Evolutionary conservation across 495 filamentous ascomycete species (phyloP), one percentile per base, ranked within the genome.

Genomic region (Gamarada debralockiae): DNA sequence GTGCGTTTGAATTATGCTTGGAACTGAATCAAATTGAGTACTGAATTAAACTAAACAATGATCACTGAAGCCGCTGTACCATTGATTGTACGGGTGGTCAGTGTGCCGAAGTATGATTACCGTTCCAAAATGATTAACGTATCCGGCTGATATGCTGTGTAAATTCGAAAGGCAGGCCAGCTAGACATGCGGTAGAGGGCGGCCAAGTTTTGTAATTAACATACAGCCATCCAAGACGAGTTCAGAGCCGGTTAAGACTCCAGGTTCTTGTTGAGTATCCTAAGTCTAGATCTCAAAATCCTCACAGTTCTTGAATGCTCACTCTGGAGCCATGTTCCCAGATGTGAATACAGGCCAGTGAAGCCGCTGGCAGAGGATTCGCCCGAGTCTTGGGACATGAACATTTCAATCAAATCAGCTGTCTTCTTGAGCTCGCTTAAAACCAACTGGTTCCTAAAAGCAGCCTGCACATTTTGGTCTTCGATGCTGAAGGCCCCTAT

Each of bases 401-500:
- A 61, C 13, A 54, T 40, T 6, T 61, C 58, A 37, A 61, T 61
- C 50, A 61, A 31, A 48, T 18, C 43, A 13, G 50, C 50, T 41
- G 39, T 29, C 46, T 55, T 57, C 42, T 52, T 61, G 18, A 61
- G 54, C 40, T 61, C 58, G 29, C 54, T 55, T 38, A 58, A 48
- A 12, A 61, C 39, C 43, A 61, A 48, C 41, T 57, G 57, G 25
- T 47, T 57, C 24, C 47, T 58, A 18, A 64, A 48, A 7, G 44
- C 50, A 24, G 49, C 55, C 54, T 64, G 58, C 39, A 61, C 21
- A 46, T 55, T 48, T 15, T 44, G 44, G 51, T 64, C 61, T 18
- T 64, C 61, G 21, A 61, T 53, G 33, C 40, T 49, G 45, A 64
- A 61, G 40, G 48, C 34, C 17, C 61, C 61, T 15, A 64, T 53